Percentiles rank a stretch among this genome's conserved stretches.
Evolutionary conservation across 1,284 basidiomycete species (phyloP).

Genomic region (Kalmanozyma brasiliensis): DNA sequence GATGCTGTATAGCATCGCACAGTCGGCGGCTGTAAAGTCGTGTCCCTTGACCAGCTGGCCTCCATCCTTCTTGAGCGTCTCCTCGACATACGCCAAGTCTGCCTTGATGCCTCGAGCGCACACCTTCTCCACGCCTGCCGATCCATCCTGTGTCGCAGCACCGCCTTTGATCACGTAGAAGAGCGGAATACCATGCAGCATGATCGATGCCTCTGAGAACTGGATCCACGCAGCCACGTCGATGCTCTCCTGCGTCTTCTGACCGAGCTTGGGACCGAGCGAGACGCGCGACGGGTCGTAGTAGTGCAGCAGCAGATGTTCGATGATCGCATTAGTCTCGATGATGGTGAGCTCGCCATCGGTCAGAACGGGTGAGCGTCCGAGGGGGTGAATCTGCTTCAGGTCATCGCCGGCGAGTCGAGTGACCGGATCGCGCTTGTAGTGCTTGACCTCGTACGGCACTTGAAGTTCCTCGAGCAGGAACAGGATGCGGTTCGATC

Average conservation of each 20-base stretch:
- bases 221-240: conserved; percentile 37
- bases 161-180: conserved; percentile 35
- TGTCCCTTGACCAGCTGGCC: conserved; percentile 24
- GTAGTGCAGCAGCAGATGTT: conserved; percentile 34
- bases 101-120: conserved; percentile 20
- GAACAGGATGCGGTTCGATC: conserved; percentile 36
- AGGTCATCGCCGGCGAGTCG: conserved; percentile 35
- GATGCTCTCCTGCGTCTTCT: conserved; percentile 22
- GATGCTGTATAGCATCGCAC: conserved; percentile 38
- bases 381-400: conserved; percentile 36
- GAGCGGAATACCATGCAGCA: conserved; percentile 32
- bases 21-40: conserved; percentile 34
- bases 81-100: conserved; percentile 34
- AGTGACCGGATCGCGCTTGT: conserved; percentile 35
- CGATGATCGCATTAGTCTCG: conserved; percentile 39
- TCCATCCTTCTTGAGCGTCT: conserved; percentile 12
- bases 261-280: conserved; percentile 20
- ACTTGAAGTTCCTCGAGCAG: conserved; percentile 38
- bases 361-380: conserved; percentile 36
- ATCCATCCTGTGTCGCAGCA: conserved; percentile 13
- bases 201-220: conserved; percentile 32
- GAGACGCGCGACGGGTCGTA: conserved; percentile 16
- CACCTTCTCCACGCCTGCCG: conserved; percentile 16
- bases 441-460: conserved; percentile 23
- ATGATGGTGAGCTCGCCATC: conserved; percentile 33